A percentile compares a stretch with the other conserved stretches of the same genome.
Conservation (phyloP, 441 rosid genomes). For the Gossypium lobatum region DNA sequence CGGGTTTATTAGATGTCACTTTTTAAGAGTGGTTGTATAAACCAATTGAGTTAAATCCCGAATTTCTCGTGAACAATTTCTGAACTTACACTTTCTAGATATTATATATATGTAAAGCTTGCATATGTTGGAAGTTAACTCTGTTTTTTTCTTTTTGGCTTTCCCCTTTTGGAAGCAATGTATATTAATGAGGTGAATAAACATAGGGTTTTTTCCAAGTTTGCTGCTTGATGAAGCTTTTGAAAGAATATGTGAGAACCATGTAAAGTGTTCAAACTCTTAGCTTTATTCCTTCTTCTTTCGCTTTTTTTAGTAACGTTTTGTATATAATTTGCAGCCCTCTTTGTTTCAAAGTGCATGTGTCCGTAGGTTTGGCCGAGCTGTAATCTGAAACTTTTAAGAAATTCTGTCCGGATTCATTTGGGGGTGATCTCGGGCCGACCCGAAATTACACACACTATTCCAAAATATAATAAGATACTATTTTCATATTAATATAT, state of each 20-base stretch:
- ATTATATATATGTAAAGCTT: constrained; percentile 15
- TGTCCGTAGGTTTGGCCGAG: not conserved
- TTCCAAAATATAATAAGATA: no score
- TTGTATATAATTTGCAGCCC: not conserved
- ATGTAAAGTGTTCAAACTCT: constrained; percentile 8
- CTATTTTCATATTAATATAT: not conserved
- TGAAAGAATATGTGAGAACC: constrained; percentile 9
- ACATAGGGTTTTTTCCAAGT: constrained; percentile 3
- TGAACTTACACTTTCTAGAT: constrained; percentile 6
- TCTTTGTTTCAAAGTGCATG: not conserved
- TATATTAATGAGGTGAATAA: constrained; percentile 15
- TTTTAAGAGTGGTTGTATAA: not conserved
- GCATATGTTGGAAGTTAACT: constrained; percentile 9
- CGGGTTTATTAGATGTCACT: not conserved
- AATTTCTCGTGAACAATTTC: constrained; percentile 1
- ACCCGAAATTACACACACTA: no score
- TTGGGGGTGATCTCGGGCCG: no score
- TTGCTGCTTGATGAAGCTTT: constrained; percentile 11
- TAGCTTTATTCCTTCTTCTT: constrained; percentile 18
- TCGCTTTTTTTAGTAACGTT: not conserved
- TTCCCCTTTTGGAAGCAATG: constrained; percentile 10
- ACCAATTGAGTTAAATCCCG: not conserved
- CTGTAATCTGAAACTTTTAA: no score
- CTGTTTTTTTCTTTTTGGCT: not conserved
- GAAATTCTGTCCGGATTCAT: no score